Base-by-base conservation (phyloP, 1,284 basidiomycete species). In the Cutaneotrichosporon mucoides region DNA sequence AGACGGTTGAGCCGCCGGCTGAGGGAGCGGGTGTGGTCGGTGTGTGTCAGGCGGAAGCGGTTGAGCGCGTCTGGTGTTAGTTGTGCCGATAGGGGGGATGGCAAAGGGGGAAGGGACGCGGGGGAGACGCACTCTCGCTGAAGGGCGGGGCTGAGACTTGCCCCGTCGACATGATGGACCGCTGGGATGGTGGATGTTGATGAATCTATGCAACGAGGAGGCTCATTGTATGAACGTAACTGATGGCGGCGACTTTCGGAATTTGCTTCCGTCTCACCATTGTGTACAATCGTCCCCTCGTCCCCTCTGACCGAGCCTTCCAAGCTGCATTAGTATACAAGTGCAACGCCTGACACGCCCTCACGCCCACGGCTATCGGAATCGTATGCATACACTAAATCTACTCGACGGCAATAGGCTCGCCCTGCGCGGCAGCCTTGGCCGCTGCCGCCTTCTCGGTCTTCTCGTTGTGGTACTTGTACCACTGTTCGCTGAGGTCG, bases 401-500 rank as follows among this genome's bases (percentile, higher is more conserved):
- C 65, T 60, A 61, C 61, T 76, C 74, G 13, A 76, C 73, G n/a
- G 70, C 73, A 62, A 76, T 76, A 12, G 70, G 68, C 42, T 67
- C 58, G 6, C 65, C 42, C 61, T 60, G 63, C 15, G 68, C 61
- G 37, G 54, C 63, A 12, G 53, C 59, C 11, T 56, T 54, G 4
- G 61, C 61, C 24, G 24, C 24, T 40, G 67, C 70, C 35, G 67
- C 60, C 16, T 59, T 67, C 9, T 67, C 71, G 68, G 68, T 69
- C 71, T 79, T 78, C 72, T 77, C 75, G 56, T 65, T 70, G 57
- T 77, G 71, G 66, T 79, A 79, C 63, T 75, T 67, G 70, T 79
- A 79, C 77, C 77, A 79, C 56, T 75, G 63, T 63, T 75, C 76
- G 62, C 67, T 75, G 65, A 79, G 68, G 63, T 79, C 78, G 71